Evolutionary conservation across 768 basidiomycete genomes (phyloP), one percentile per base, ranked within the genome.

Genomic region (Tulasnella sp.): DNA sequence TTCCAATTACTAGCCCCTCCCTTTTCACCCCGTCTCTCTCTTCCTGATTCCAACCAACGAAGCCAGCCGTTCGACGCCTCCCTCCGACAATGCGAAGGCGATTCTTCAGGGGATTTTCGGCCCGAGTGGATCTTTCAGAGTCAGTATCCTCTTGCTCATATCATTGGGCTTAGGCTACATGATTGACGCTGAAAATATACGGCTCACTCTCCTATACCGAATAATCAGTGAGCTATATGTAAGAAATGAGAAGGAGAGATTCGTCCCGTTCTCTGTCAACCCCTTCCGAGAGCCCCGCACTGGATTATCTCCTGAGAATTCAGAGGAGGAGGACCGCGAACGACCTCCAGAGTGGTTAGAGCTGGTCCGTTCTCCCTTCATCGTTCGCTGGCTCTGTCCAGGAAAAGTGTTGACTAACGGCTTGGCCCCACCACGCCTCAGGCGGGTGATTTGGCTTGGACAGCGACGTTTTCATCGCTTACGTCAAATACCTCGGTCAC

Each of bases 381-480:
- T n/a, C 24, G 44, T 44, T 44, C 19, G 44, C 16, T 44, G 44
- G 16, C 44, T 16, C 16, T 44, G 42, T 44, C 14, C 16, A 16
- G 44, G 44, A 44, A 18, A 44, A 44, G 44, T 44, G 52, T 24
- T 68, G 12, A 68, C 9, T 7, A 6, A 12, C 6, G 27, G 1
- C 3, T 21, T 44, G 42, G 16, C 9, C 14, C 6, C 42, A 9
- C 62, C 14, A 34, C 34, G 27, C 31, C 62, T 8, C 27, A 68
- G 62, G 62, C 62, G 8, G 62, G 62, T 31, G 62, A 68, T 31
- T n/a, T 68, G 34, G 62, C 62, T 7, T 74, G 73, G 73, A 74
- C 73, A 1, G 73, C 73, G 4, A 74, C 73, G 3, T 74, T 74
- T 21, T 74, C 73, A n/a, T 74, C 73, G 5, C 46, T 74, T 42